Percentiles rank a stretch among this genome's conserved stretches.
These are phyloP conservation scores for Tarenaya hassleriana DNA, from an alignment of 345 rosid genomes.

Conservation along the genomic window DNA sequence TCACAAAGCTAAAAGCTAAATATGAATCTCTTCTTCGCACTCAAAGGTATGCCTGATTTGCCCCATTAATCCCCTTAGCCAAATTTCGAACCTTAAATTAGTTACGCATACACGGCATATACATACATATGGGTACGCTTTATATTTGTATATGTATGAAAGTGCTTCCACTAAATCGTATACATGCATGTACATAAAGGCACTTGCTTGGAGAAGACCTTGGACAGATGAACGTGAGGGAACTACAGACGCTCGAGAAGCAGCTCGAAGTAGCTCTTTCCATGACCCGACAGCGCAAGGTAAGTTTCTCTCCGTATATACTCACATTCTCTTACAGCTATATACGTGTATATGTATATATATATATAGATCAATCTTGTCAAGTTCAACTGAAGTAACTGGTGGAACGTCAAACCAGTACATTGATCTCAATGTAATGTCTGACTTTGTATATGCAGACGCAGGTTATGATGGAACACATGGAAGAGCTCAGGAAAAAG, in stretches of 20 bases:
- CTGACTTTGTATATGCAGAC: conserved; percentile 34
- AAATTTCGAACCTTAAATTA: no score
- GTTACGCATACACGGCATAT: background rate
- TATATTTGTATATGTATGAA: conserved; percentile 6
- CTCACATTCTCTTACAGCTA: conserved; percentile 11
- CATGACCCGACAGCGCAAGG: conserved; percentile 74
- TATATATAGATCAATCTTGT: background rate
- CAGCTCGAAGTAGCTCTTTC: conserved; percentile 77
- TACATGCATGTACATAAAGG: conserved; percentile 27
- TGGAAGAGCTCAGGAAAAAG: conserved; percentile 83
- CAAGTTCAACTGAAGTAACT: no score
- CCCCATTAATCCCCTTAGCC: background rate
- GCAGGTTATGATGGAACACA: conserved; percentile 69
- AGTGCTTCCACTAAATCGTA: conserved; percentile 7
- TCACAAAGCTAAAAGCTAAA: conserved; percentile 62
- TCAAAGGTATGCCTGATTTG: conserved; percentile 52
- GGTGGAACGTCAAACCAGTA: no score
- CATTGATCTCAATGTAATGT: background rate
- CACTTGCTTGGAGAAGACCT: conserved; percentile 91
- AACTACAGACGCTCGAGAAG: conserved; percentile 68
- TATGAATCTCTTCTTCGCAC: conserved; percentile 76
- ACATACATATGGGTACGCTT: background rate
- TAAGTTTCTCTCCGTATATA: conserved; percentile 23
- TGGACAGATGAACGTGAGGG: conserved; percentile 63
- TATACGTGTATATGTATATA: background rate